These are phyloP conservation scores for Bocquillonia castaneifolia DNA, from an alignment of 441 rosid genomes.

Conservation along the genomic window DNA sequence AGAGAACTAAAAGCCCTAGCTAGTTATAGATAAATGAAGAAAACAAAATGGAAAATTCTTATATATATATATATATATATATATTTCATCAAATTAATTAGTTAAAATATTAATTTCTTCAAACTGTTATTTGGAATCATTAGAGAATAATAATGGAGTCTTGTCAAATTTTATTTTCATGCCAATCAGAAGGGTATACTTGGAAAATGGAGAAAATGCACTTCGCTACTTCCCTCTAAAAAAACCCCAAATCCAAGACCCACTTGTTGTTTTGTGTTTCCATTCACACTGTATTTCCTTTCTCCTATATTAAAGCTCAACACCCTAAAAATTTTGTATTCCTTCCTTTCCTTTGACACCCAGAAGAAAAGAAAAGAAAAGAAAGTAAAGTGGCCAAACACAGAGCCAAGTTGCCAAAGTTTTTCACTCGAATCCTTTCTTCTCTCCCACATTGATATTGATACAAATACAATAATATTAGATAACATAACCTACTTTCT, in stretches of 20 bases:
- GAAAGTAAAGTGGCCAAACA: conserved; percentile 14
- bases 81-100: no score
- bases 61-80: no score
- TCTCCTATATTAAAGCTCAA: conserved; percentile 24
- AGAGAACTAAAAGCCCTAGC: no score
- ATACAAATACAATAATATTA: conserved; percentile 22
- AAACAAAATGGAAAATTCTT: no score
- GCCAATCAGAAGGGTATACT: conserved; percentile 18
- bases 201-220: conserved; percentile 17
- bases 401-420: conserved; percentile 23
- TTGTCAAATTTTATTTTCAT: conserved; percentile 5
- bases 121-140: conserved; percentile 12
- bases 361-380: conserved; percentile 4
- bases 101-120: neutral
- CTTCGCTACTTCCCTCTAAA: conserved; percentile 21
- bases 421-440: conserved; percentile 8
- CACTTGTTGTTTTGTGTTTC: conserved; percentile 18
- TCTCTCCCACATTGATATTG: conserved; percentile 19
- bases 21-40: no score
- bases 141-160: conserved; percentile 20
- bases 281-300: conserved; percentile 20
- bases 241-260: conserved; percentile 36
- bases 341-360: conserved; percentile 29
- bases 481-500: conserved; percentile 37
- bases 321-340: conserved; percentile 3